Base-by-base conservation (phyloP, 306 rosid species). In the Prunus armeniaca region DNA sequence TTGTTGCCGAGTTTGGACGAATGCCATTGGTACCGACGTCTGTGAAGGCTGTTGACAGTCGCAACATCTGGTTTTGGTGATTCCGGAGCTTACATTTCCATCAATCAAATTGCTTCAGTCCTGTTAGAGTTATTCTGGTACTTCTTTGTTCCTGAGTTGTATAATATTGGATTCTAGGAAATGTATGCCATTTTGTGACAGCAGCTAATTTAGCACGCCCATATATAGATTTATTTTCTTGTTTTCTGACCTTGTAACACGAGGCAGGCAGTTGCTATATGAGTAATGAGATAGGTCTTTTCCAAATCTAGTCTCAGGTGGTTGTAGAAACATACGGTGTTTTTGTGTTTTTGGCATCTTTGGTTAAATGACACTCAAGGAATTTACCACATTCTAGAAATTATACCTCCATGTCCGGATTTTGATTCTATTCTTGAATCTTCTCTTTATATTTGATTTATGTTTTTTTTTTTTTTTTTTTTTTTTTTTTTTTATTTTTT, bases 61-160 rank as follows among this genome's bases (percentile, higher is more conserved):
- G 97, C 64, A 85, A 79, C 52, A 74, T 74, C 56, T 95, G 98
- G 98, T 86, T 90, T 84, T 95, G 98, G 98, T 93, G 85, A 91
- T 70, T 41, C 51, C 60, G 67, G 30, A 77, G 47, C 60, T 46
- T 19, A 27, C 76, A 38, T 14, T 14, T 7, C 24, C 27, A 17
- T 3, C 20, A 5, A 43, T 46, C 30, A 28, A 73, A 61, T 45
- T 12, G n/a, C 69, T 79, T 12, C 24, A 46, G 45, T 57, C 78
- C 55, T 55, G 85, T 70, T 75, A 71, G 79, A 32, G 83, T 66
- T 75, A 71, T 74, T 72, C 69, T 32, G 34, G 34, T 79, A 76
- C 82, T 72, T 72, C 27, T 80, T 83, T 64, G 84, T 79, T 64
- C 57, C 55, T 46, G n/a, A 76, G 80, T 49, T 89, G 89, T 81